A percentile compares a stretch with the other conserved stretches of the same genome.
Evolutionary conservation across 2,329 filamentous ascomycete genomes (phyloP).

Genomic region (Madurella fahalii): DNA sequence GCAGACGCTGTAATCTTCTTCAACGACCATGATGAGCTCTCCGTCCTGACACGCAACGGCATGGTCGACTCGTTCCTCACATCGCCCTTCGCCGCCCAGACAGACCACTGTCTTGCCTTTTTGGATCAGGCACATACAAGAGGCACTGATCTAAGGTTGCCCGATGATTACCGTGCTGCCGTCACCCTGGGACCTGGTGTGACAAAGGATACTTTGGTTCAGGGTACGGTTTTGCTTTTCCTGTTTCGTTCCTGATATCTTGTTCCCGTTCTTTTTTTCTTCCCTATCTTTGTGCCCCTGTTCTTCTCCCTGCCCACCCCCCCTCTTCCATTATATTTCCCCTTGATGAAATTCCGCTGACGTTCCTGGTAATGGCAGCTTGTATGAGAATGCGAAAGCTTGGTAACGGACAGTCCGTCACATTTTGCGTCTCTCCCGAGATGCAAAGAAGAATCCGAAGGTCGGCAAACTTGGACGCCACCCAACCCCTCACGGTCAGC

Average conservation of each 20-base stretch:
- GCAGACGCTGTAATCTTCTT: conserved; percentile 55
- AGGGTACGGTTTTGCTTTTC: conserved; percentile 46
- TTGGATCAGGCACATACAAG: conserved; percentile 59
- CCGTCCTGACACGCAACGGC: conserved; percentile 40
- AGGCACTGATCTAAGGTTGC: conserved; percentile 57
- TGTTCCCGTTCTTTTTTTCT: too few species aligned
- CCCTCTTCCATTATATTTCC: conserved; percentile 1
- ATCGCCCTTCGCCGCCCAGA: conserved; percentile 57
- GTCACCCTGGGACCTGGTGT: conserved; percentile 63
- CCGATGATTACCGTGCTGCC: conserved; percentile 53
- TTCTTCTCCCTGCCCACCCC: too few species aligned
- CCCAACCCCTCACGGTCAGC: conserved; percentile 36
- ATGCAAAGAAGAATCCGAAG: conserved; percentile 43
- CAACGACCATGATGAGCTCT: conserved; percentile 40
- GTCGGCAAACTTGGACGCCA: conserved; percentile 36
- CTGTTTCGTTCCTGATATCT: too few species aligned
- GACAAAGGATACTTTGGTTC: conserved; percentile 65
- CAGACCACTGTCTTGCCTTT: conserved; percentile 55
- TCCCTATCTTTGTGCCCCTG: too few species aligned
- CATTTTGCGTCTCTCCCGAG: conserved; percentile 57
- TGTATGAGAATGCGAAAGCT: conserved; percentile 71
- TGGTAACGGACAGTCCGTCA: conserved; percentile 60
- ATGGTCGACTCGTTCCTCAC: conserved; percentile 46
- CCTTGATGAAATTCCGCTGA: not conserved
- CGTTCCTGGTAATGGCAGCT: conserved; percentile 36